A percentile compares a stretch with the other conserved stretches of the same genome.
Conservation (phyloP, 805 yeast genomes). For the Ogataea populi-albae region DNA sequence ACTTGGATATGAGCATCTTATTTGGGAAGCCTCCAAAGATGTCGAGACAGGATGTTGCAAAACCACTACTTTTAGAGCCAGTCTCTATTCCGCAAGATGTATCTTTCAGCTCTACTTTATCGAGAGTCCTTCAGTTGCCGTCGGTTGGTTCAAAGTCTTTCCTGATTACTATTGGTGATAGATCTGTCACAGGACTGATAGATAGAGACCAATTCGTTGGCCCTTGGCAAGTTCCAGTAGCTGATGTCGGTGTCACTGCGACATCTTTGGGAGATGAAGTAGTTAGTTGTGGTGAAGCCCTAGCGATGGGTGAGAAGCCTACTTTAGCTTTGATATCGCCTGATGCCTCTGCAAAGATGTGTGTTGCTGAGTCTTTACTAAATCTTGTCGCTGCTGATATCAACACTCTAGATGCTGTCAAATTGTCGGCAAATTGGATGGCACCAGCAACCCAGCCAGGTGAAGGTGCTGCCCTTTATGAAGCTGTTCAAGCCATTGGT, state of each 20-base stretch:
- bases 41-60: slow-evolving; percentile 71
- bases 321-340: slow-evolving; percentile 83
- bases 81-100: slow-evolving; percentile 31
- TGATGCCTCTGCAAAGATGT: slow-evolving; percentile 88
- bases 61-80: slow-evolving; percentile 49
- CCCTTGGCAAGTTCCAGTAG: slow-evolving; percentile 99
- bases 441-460: slow-evolving; percentile 93
- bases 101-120: slow-evolving; percentile 60
- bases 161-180: slow-evolving; percentile 96
- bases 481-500: slow-evolving; percentile 96
- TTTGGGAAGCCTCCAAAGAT: slow-evolving; percentile 98
- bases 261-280: slow-evolving; percentile 78
- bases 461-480: slow-evolving; percentile 92
- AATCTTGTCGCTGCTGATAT: slow-evolving; percentile 90
- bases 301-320: slow-evolving; percentile 98
- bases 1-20: slow-evolving; percentile 88
- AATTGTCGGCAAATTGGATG: slow-evolving; percentile 99
- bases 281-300: slow-evolving; percentile 86
- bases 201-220: slow-evolving; percentile 99
- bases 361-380: slow-evolving; percentile 90
- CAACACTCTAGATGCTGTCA: slow-evolving; percentile 66
- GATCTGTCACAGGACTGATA: slow-evolving; percentile 94
- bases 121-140: slow-evolving; percentile 83
- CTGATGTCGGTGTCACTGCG: slow-evolving; percentile 95
- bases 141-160: slow-evolving; percentile 94